These are phyloP conservation scores for Globisporangium alternatum DNA, from an alignment of 352 stramenopile genomes.

Conservation along the genomic window DNA sequence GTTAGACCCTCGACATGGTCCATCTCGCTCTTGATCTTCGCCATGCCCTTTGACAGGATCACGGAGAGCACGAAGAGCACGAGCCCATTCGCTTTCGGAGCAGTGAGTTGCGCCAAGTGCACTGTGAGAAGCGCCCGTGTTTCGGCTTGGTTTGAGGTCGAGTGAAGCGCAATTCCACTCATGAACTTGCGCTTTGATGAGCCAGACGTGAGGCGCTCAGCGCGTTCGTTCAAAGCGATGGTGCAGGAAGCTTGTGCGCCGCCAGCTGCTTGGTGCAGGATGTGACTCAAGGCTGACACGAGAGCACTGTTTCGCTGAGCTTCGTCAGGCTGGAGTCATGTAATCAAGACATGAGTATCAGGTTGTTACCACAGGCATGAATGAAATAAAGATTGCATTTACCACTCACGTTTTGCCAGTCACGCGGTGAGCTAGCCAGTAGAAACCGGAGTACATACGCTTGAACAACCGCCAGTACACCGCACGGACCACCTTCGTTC, in stretches of 20 bases:
- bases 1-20: conserved; percentile 56
- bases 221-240: conserved; percentile 33
- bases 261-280: conserved; percentile 60
- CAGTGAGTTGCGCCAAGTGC: conserved; percentile 46
- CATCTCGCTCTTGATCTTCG: conserved; percentile 77
- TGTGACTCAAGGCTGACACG: conserved; percentile 50
- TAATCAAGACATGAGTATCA: conserved; percentile 15
- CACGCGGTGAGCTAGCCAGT: conserved; percentile 26
- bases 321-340: conserved; percentile 30
- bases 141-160: conserved; percentile 31
- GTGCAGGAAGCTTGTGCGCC: conserved; percentile 23
- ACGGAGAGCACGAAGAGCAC: conserved; percentile 71
- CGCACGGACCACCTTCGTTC: conserved; percentile 92
- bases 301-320: conserved; percentile 40
- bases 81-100: conserved; percentile 57
- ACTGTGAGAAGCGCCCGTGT: conserved; percentile 31
- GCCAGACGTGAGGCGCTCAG: background rate
- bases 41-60: conserved; percentile 58
- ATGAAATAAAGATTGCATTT: background rate
- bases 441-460: conserved; percentile 88
- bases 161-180: conserved; percentile 32
- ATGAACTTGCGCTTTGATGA: conserved; percentile 48
- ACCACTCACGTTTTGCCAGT: conserved; percentile 70
- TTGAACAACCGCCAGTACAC: conserved; percentile 93
- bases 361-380: background rate